phyloP scores from a whole-genome alignment of 768 basidiomycete genomes.

The Agaricus subrufescens region DNA sequence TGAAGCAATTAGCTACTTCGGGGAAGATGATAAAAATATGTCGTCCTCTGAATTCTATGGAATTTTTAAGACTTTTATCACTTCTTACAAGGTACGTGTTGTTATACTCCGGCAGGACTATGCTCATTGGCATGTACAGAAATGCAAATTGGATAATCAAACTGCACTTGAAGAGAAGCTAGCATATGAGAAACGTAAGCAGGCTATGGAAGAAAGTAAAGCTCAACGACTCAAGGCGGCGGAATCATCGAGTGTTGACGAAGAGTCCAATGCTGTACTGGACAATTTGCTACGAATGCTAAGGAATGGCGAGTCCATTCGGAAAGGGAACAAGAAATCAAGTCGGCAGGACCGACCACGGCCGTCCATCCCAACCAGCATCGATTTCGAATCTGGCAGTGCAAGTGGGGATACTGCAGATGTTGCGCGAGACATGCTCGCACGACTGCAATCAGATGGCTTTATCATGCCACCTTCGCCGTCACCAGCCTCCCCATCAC shows the following conservation, averaged over 20 bases:
- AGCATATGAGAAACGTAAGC: conserved; percentile 65
- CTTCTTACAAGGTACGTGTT: conserved; percentile 73
- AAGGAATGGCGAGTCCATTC: conserved; percentile 62
- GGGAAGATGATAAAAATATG: conserved; percentile 88
- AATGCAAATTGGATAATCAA: conserved; percentile 83
- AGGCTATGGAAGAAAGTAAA: conserved; percentile 59
- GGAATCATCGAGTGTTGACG: conserved; percentile 34
- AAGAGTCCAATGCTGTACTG: conserved; percentile 54
- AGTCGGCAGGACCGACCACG: conserved; percentile 32
- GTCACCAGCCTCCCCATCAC: conserved; percentile 35
- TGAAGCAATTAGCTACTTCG: conserved; percentile 87
- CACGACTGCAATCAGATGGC: conserved; percentile 66
- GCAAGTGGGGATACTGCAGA: conserved; percentile 44
- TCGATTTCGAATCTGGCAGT: conserved; percentile 28
- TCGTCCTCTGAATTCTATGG: conserved; percentile 91
- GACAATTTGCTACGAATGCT: conserved; percentile 72
- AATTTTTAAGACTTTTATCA: conserved; percentile 95
- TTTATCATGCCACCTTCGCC: conserved; percentile 53
- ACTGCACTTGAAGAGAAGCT: conserved; percentile 65
- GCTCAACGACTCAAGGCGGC: conserved; percentile 46
- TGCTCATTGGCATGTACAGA: conserved; percentile 39
- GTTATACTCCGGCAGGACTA: not conserved
- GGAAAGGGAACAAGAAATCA: conserved; percentile 49
- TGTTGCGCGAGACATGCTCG: conserved; percentile 72
- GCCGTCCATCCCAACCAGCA: conserved; percentile 26